Percentiles rank a stretch among this genome's conserved stretches.
These are phyloP conservation scores for Pseudozyma thailandica DNA, from an alignment of 1,284 basidiomycete species.

Conservation along the genomic window DNA sequence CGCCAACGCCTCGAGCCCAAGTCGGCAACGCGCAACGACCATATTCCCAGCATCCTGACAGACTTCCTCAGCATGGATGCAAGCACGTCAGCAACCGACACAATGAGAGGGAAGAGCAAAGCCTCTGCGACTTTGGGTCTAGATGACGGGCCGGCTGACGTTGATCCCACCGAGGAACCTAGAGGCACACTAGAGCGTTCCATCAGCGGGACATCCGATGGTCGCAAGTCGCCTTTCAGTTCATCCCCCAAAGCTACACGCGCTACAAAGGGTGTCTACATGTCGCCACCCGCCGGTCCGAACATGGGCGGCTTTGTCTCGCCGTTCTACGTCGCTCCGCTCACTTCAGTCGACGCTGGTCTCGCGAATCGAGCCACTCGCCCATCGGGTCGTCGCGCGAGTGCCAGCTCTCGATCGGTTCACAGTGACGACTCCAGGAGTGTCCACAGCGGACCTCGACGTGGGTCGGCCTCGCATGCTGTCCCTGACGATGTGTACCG, in stretches of 20 bases:
- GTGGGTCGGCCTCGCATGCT: conserved; percentile 27
- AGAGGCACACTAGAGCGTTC: conserved; percentile 15
- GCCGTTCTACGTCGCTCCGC: conserved; percentile 46
- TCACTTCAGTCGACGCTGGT: conserved; percentile 41
- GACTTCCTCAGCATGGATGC: conserved; percentile 45
- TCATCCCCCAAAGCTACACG: conserved; percentile 30
- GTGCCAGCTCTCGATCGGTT: conserved; percentile 33
- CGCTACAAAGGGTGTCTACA: conserved; percentile 34
- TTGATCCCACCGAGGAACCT: conserved; percentile 1
- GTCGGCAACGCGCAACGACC: conserved; percentile 31
- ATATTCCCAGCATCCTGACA: conserved; percentile 34
- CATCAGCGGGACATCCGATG: conserved; percentile 26
- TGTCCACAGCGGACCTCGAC: conserved; percentile 20
- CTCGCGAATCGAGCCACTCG: conserved; percentile 15
- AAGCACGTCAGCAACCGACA: conserved; percentile 9
- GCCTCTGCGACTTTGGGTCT: not conserved
- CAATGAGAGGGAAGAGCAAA: conserved; percentile 13
- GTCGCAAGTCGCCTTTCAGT: conserved; percentile 27
- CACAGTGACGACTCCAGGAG: conserved; percentile 42
- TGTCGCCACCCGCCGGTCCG: conserved; percentile 35
- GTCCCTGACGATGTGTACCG: conserved; percentile 2
- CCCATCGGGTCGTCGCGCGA: conserved; percentile 31
- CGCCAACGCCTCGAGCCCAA: conserved; percentile 33
- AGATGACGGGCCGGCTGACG: not conserved
- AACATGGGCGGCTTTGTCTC: conserved; percentile 45